Base-by-base conservation (phyloP, 1,284 basidiomycete species). In the Cryptococcus sp. region DNA sequence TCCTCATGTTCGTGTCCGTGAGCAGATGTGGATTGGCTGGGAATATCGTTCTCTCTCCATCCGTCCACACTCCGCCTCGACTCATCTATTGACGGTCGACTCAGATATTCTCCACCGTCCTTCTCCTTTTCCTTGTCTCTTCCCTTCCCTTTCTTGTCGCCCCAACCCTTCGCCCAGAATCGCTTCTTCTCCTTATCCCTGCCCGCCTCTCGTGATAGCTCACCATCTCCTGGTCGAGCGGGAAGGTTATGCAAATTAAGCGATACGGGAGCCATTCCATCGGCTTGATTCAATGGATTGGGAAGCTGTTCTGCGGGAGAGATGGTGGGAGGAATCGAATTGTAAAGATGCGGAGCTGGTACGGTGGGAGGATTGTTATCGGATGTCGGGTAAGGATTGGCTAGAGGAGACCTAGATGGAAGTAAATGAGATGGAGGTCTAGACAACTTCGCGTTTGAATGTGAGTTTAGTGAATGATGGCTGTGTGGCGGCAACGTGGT, bases 181-280 rank as follows among this genome's bases (percentile, higher is more conserved):
- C 63, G 64, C 54, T 65, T 66, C 62, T 70, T 70, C 52, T 68
- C 63, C 55, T 68, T 73, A 19, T 63, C 63, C 29, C 63, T 63
- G 5, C 48, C 64, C 40, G 52, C 48, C 16, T 39, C 53, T 19
- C 41, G 19, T 22, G 26, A 40, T 16, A 46, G 52, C 17, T 64
- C 59, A 19, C 38, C 47, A 20, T 63, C 58, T 46, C 46, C 46
- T 16, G 29, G 45, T 22, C 48, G 43, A 25, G 45, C 43, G 13
- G 55, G 37, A 11, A 50, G 48, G 11, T 57, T 54, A 19, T 44
- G 29, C 29, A 34, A 10, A 34, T 34, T 34, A 10, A 34, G 29
- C 3, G 29, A 34, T 34, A 34, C 29, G 13, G 29, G 29, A 7
- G 29, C 29, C 29, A 34, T 34, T 13, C 29, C 29, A 34, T 34